These are phyloP conservation scores for Epichloe sibirici DNA, from an alignment of 2,329 filamentous ascomycete species.

Conservation along the genomic window DNA sequence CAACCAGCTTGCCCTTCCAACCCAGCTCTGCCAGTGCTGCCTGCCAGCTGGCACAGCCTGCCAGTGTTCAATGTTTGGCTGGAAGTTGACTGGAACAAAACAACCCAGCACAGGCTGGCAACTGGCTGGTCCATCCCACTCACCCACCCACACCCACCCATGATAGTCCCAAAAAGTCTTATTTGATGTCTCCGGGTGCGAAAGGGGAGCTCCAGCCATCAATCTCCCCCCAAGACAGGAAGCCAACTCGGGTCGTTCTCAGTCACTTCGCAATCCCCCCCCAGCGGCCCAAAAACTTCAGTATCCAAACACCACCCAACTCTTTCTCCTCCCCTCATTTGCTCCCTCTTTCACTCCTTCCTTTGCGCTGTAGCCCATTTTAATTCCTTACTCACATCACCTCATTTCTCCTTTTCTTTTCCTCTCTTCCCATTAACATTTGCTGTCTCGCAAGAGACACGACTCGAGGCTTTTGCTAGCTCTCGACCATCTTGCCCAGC, in stretches of 20 bases:
- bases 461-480: conserved; percentile 36
- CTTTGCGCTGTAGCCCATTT: conserved; percentile 12
- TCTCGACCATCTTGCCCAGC: conserved; percentile 24
- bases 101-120: too few relatives aligned
- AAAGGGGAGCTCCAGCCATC: too few relatives aligned
- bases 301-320: conserved; percentile 9
- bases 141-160: too few relatives aligned
- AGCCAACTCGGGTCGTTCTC: too few relatives aligned
- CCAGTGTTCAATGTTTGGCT: background rate
- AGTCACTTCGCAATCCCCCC: background rate
- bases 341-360: conserved; percentile 15
- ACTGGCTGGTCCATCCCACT: too few relatives aligned
- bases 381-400: conserved; percentile 11
- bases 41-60: too few relatives aligned
- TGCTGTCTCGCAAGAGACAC: conserved; percentile 13
- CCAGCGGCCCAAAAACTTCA: background rate
- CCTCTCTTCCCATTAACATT: conserved; percentile 16
- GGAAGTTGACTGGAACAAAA: too few relatives aligned
- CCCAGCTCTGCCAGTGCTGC: too few relatives aligned
- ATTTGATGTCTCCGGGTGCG: too few relatives aligned
- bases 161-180: too few relatives aligned
- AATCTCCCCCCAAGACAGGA: too few relatives aligned
- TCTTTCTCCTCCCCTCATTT: conserved; percentile 11
- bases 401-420: conserved; percentile 16
- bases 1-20: too few relatives aligned